Evolutionary conservation across 495 filamentous ascomycete genomes (phyloP).

Genomic region (Penicillium ochrochloron): DNA sequence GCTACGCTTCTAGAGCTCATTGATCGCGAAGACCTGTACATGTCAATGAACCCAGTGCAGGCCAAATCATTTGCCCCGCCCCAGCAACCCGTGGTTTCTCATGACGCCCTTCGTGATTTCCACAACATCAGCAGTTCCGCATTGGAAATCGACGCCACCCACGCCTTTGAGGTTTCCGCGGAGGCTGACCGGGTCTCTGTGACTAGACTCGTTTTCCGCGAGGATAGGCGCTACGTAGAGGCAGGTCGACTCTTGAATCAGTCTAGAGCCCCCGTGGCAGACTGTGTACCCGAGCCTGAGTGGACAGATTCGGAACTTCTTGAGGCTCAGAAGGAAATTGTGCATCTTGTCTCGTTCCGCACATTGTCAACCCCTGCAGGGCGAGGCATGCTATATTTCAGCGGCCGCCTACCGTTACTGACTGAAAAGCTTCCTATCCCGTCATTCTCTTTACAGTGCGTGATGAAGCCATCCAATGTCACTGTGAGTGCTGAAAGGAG

Average conservation of each 20-base stretch:
- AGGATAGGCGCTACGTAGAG: slow-evolving; percentile 86
- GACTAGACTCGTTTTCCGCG: slow-evolving; percentile 82
- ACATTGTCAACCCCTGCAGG: slow-evolving; percentile 88
- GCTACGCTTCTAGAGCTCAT: slow-evolving; percentile 72
- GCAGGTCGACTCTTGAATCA: slow-evolving; percentile 79
- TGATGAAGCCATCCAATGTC: slow-evolving; percentile 88
- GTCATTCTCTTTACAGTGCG: slow-evolving; percentile 84
- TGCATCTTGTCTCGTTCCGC: slow-evolving; percentile 79
- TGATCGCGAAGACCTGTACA: slow-evolving; percentile 78
- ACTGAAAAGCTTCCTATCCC: slow-evolving; percentile 87
- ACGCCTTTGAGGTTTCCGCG: slow-evolving; percentile 66
- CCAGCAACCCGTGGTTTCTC: slow-evolving; percentile 54
- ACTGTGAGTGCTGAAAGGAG: slow-evolving; percentile 85
- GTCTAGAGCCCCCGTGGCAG: slow-evolving; percentile 72
- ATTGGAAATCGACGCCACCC: slow-evolving; percentile 60
- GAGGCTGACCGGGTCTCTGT: slow-evolving; percentile 82
- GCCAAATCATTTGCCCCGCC: slow-evolving; percentile 37
- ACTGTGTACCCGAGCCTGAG: slow-evolving; percentile 72
- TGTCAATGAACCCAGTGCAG: slow-evolving; percentile 59
- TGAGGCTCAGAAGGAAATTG: slow-evolving; percentile 89
- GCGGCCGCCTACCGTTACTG: slow-evolving; percentile 78
- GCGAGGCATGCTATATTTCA: slow-evolving; percentile 81
- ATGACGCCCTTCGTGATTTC: slow-evolving; percentile 72
- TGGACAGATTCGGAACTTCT: slow-evolving; percentile 87
- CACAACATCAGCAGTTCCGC: slow-evolving; percentile 69